Conservation (phyloP, 2,329 filamentous ascomycete genomes). For the Xylaria polymorpha region DNA sequence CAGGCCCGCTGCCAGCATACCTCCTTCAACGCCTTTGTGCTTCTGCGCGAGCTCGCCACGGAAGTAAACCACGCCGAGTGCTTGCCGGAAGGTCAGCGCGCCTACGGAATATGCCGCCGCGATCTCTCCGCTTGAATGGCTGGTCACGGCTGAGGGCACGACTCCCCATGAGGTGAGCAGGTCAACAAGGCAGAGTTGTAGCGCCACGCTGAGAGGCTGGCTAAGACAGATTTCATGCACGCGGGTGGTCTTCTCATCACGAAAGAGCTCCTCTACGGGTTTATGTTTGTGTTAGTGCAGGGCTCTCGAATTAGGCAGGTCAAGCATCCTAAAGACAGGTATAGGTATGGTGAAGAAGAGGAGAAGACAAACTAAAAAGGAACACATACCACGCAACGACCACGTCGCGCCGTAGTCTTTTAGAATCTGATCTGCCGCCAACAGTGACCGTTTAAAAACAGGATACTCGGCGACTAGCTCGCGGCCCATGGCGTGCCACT, state of each 20-base stretch:
- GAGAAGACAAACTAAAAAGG: background rate
- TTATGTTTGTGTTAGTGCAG: too few relatives aligned
- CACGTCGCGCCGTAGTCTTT: too few relatives aligned
- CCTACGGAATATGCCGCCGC: slow-evolving; percentile 61
- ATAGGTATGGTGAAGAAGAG: background rate
- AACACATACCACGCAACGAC: too few relatives aligned
- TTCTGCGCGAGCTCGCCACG: background rate
- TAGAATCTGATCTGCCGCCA: too few relatives aligned
- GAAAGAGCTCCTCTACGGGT: background rate
- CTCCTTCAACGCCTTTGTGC: background rate
- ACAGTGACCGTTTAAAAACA: slow-evolving; percentile 8
- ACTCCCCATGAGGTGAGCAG: slow-evolving; percentile 28
- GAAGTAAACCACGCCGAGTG: slow-evolving; percentile 51
- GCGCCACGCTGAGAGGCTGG: slow-evolving; percentile 45
- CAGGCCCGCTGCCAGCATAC: background rate
- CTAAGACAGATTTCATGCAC: slow-evolving; percentile 10
- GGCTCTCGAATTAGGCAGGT: too few relatives aligned
- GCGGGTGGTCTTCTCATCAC: background rate
- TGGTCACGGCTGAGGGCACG: slow-evolving; percentile 32
- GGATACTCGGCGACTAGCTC: slow-evolving; percentile 29
- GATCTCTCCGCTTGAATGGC: slow-evolving; percentile 56
- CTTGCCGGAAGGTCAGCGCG: slow-evolving; percentile 53
- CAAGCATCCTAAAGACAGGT: too few relatives aligned
- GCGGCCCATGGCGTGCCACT: slow-evolving; percentile 43
- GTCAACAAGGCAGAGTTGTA: slow-evolving; percentile 39